Evolutionary conservation across 768 basidiomycete species (phyloP).

Genomic region (Phylloporus scabripes): DNA sequence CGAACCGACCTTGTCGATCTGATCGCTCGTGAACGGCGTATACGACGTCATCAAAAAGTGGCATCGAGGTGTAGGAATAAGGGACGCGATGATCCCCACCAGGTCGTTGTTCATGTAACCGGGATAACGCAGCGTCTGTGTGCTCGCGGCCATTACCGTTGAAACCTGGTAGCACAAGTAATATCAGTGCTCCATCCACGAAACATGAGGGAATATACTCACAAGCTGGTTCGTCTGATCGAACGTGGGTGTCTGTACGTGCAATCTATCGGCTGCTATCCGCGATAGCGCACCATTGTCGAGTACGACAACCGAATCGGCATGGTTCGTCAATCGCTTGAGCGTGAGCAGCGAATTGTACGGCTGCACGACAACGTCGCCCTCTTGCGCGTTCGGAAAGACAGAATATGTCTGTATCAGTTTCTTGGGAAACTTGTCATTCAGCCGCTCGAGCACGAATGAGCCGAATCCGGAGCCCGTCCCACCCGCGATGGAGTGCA

Average conservation of each 20-base stretch:
- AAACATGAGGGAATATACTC: conserved; percentile 16
- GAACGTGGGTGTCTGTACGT: conserved; percentile 81
- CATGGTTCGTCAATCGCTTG: conserved; percentile 91
- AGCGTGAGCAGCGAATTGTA: conserved; percentile 94
- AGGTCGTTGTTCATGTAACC: conserved; percentile 99
- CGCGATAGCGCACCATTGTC: conserved; percentile 93
- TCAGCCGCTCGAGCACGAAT: conserved; percentile 92
- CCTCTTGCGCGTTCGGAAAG: conserved; percentile 89
- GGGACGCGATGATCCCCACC: conserved; percentile 92
- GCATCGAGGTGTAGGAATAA: conserved; percentile 93
- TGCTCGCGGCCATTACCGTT: conserved; percentile 96
- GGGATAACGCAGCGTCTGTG: conserved; percentile 92
- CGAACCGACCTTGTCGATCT: conserved; percentile 82
- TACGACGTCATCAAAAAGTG: conserved; percentile 93
- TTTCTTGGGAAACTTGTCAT: conserved; percentile 98
- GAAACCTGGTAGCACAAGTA: conserved; percentile 56
- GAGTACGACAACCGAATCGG: conserved; percentile 94
- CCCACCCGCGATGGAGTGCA: conserved; percentile 98
- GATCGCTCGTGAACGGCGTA: conserved; percentile 96
- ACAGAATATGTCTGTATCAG: conserved; percentile 99
- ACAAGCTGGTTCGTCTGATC: conserved; percentile 92
- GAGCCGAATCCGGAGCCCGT: conserved; percentile 98
- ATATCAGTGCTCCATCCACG: background rate
- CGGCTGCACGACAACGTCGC: conserved; percentile 97
- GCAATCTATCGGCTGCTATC: conserved; percentile 89